Percentiles rank a stretch among this genome's conserved stretches.
These are phyloP conservation scores for Conticribra guillardii DNA, from an alignment of 108 stramenopile genomes.

Conservation along the genomic window DNA sequence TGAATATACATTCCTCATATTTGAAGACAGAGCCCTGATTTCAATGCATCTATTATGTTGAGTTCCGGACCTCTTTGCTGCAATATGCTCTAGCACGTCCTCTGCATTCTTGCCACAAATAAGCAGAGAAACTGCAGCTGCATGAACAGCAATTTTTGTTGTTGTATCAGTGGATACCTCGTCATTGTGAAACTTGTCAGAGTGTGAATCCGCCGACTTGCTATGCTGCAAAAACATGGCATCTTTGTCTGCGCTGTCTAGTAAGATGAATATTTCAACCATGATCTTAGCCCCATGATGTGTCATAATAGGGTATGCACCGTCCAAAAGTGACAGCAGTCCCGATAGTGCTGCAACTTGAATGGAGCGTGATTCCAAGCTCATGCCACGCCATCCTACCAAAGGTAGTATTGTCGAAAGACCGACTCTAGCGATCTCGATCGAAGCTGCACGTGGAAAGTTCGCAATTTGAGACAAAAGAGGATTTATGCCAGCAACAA, in stretches of 20 bases:
- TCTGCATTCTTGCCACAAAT: slow-evolving; percentile 49
- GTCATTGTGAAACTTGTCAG: slow-evolving; percentile 1
- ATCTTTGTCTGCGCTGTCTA: slow-evolving; percentile 36
- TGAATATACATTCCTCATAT: slow-evolving; percentile 1
- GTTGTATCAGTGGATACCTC: slow-evolving; percentile 20
- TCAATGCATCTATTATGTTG: slow-evolving; percentile 17
- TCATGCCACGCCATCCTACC: slow-evolving; percentile 42
- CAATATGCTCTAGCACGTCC: slow-evolving; percentile 35
- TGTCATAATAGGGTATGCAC: slow-evolving; percentile 67
- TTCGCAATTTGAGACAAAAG: slow-evolving; percentile 49
- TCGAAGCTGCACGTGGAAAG: slow-evolving; percentile 43
- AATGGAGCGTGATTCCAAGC: slow-evolving; percentile 29
- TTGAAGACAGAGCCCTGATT: slow-evolving; percentile 3
- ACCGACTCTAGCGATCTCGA: slow-evolving; percentile 68
- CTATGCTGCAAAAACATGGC: slow-evolving; percentile 22
- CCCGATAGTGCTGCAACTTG: slow-evolving; percentile 46
- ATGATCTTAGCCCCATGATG: slow-evolving; percentile 74
- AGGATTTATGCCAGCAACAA: slow-evolving; percentile 66
- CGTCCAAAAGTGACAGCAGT: slow-evolving; percentile 60
- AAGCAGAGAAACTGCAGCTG: slow-evolving; percentile 49
- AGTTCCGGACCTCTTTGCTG: slow-evolving; percentile 5
- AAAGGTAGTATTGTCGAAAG: slow-evolving; percentile 67
- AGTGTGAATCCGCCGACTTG: slow-evolving; percentile 10
- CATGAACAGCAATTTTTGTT: slow-evolving; percentile 29
- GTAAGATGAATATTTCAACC: slow-evolving; percentile 44